Evolutionary conservation across 352 stramenopile species (phyloP).

Genomic region (Pythium guiyangense): DNA sequence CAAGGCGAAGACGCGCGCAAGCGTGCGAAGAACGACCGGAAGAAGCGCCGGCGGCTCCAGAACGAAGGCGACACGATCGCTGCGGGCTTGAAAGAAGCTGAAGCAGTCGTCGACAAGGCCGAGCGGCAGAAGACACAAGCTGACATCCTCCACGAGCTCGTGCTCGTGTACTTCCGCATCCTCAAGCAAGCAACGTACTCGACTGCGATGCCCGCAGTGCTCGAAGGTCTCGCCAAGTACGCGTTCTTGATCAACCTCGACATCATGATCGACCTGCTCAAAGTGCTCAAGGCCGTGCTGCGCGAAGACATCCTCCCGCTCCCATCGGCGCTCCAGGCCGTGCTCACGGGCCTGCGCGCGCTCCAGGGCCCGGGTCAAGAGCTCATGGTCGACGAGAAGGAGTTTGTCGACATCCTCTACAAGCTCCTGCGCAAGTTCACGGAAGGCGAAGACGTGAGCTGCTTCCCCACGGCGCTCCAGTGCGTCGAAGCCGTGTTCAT

Average conservation of each 20-base stretch:
- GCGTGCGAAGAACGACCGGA: slow-evolving; percentile 77
- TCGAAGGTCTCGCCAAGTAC: slow-evolving; percentile 94
- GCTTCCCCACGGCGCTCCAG: slow-evolving; percentile 72
- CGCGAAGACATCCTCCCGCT: slow-evolving; percentile 71
- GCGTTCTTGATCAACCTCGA: slow-evolving; percentile 98
- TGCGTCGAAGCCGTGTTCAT: slow-evolving; percentile 93
- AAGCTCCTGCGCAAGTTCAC: slow-evolving; percentile 75
- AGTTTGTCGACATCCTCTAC: slow-evolving; percentile 95
- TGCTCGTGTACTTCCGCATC: slow-evolving; percentile 96
- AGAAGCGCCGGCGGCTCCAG: slow-evolving; percentile 78
- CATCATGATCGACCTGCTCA: slow-evolving; percentile 95
- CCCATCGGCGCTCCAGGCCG: slow-evolving; percentile 64
- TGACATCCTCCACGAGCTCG: slow-evolving; percentile 93
- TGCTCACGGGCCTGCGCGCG: slow-evolving; percentile 91
- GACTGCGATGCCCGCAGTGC: slow-evolving; percentile 86
- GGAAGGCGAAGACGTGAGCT: slow-evolving; percentile 53
- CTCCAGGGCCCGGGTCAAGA: slow-evolving; percentile 93
- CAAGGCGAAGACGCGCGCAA: slow-evolving; percentile 74
- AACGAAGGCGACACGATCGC: slow-evolving; percentile 84
- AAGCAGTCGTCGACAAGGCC: slow-evolving; percentile 91
- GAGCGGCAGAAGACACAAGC: slow-evolving; percentile 92
- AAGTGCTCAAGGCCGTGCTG: slow-evolving; percentile 93
- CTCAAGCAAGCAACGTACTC: slow-evolving; percentile 91
- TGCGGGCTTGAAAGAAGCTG: slow-evolving; percentile 91
- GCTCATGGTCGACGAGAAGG: slow-evolving; percentile 95